A percentile compares a stretch with the other conserved stretches of the same genome.
Evolutionary conservation across 148 eudicot species (phyloP).

Genomic region (Dysphania ambrosioides): DNA sequence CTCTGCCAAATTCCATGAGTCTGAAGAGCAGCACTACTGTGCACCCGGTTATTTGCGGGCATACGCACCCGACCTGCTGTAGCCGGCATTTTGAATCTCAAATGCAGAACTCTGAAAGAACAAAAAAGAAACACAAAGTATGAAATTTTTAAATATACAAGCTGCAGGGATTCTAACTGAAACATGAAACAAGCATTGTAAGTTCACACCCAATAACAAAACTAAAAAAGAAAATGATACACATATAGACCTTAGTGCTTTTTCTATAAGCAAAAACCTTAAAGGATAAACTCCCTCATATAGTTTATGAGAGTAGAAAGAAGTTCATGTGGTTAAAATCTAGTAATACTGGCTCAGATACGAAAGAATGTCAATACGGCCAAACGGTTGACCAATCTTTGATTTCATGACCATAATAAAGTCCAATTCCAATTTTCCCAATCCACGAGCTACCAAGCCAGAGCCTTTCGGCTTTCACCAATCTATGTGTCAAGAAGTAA

Average conservation of each 20-base stretch:
- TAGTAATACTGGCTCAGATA: no score
- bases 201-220: background rate
- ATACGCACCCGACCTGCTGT: slow-evolving; percentile 99
- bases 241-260: background rate
- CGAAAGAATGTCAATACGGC: background rate
- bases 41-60: slow-evolving; percentile 98
- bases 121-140: background rate
- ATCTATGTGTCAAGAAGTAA: background rate
- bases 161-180: background rate
- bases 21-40: slow-evolving; percentile 95
- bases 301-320: no score
- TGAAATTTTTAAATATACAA: background rate
- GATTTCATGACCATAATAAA: background rate
- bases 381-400: background rate
- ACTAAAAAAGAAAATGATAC: background rate
- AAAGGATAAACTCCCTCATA: background rate
- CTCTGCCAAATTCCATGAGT: slow-evolving; percentile 98
- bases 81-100: slow-evolving; percentile 81
- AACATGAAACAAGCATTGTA: background rate
- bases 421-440: background rate
- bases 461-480: background rate
- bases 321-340: no score
- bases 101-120: slow-evolving; percentile 23
- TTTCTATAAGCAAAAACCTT: background rate
- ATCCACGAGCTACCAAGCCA: background rate